Evolutionary conservation across 148 eudicot genomes (phyloP).

Genomic region (Nyssa sinensis): DNA sequence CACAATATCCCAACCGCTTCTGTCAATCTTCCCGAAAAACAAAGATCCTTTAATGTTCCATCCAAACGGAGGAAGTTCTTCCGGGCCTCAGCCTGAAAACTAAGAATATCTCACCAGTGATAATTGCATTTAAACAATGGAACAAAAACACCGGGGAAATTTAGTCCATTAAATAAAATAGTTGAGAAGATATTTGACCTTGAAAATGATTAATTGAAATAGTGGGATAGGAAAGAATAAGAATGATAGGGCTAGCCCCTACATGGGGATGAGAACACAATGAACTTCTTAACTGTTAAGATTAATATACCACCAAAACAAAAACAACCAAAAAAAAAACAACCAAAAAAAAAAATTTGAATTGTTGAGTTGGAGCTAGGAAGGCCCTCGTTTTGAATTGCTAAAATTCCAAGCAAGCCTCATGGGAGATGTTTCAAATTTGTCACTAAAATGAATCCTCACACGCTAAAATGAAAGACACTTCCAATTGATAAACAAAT

Average conservation of each 20-base stretch:
- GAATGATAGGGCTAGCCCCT: neutral
- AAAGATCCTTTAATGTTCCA: slow-evolving; percentile 58
- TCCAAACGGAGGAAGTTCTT: slow-evolving; percentile 41
- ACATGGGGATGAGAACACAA: neutral
- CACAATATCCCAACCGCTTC: slow-evolving; percentile 68
- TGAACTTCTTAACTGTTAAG: too few relatives aligned
- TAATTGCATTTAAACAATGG: slow-evolving; percentile 18
- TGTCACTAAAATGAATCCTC: too few relatives aligned
- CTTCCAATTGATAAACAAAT: too few relatives aligned
- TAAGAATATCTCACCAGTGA: slow-evolving; percentile 55
- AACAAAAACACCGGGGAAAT: neutral
- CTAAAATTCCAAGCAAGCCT: too few relatives aligned
- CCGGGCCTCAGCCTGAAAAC: slow-evolving; percentile 63
- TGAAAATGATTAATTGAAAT: neutral
- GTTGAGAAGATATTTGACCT: neutral
- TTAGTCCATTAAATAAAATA: neutral
- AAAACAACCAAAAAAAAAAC: neutral
- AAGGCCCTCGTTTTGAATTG: too few relatives aligned
- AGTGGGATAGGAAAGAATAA: neutral
- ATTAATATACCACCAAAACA: too few relatives aligned
- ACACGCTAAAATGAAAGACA: too few relatives aligned
- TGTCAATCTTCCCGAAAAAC: slow-evolving; percentile 68
- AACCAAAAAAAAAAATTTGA: slow-evolving; percentile 1
- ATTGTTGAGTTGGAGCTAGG: too few relatives aligned
- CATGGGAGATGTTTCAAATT: too few relatives aligned